phyloP scores from a whole-genome alignment of 805 yeast species.

The Wickerhamomyces bisporus region DNA sequence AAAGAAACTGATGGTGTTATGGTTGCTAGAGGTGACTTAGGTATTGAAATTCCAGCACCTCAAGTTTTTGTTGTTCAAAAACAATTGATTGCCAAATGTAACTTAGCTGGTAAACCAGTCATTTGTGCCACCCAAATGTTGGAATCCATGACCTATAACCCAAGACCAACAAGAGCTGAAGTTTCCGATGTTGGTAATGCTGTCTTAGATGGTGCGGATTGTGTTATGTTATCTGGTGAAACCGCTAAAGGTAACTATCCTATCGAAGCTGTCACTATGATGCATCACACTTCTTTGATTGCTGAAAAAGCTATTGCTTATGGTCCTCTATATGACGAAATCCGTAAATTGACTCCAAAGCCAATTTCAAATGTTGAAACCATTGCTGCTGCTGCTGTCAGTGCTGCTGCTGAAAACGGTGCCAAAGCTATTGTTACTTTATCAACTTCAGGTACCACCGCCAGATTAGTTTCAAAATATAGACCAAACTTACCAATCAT shows the following conservation, averaged over 20 bases:
- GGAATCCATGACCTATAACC: conserved; percentile 99
- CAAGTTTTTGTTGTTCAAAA: conserved; percentile 98
- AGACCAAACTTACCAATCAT: conserved; percentile 96
- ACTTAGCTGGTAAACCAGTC: conserved; percentile 98
- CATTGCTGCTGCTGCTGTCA: conserved; percentile 93
- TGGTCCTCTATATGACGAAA: conserved; percentile 76
- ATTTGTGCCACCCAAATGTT: conserved; percentile 99
- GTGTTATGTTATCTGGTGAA: conserved; percentile 99
- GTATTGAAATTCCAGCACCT: conserved; percentile 99
- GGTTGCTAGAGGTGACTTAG: conserved; percentile 99
- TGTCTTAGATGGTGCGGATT: conserved; percentile 98
- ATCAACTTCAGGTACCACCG: conserved; percentile 92
- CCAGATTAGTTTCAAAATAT: conserved; percentile 95
- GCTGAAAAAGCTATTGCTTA: conserved; percentile 97
- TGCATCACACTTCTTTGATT: conserved; percentile 94
- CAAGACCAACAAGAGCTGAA: conserved; percentile 99
- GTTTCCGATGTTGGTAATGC: conserved; percentile 99
- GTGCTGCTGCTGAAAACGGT: conserved; percentile 92
- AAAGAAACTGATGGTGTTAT: conserved; percentile 96
- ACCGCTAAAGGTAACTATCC: conserved; percentile 99
- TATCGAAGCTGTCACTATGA: conserved; percentile 94
- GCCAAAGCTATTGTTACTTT: conserved; percentile 96
- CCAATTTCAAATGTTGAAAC: conserved; percentile 96
- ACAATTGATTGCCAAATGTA: conserved; percentile 98
- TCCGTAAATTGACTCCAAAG: conserved; percentile 76